Conservation (phyloP, 2,329 filamentous ascomycete species). For the Fusarium devonianum region DNA sequence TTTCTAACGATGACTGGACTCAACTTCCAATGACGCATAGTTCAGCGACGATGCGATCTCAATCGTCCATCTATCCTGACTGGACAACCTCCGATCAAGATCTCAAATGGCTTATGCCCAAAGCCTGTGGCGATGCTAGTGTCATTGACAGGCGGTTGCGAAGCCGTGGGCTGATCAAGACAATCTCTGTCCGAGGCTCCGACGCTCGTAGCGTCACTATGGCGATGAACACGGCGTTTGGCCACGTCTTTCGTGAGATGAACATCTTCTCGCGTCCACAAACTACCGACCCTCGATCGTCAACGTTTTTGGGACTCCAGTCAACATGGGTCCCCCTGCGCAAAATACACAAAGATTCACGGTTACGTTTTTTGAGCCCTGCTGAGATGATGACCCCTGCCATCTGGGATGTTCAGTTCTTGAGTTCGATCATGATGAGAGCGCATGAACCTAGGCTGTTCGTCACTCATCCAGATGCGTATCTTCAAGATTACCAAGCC, state of each 20-base stretch:
- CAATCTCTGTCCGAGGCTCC: slow-evolving; percentile 65
- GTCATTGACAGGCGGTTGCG: slow-evolving; percentile 73
- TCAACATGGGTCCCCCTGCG: slow-evolving; percentile 78
- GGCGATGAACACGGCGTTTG: slow-evolving; percentile 69
- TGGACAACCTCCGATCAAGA: slow-evolving; percentile 55
- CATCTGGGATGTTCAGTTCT: slow-evolving; percentile 74
- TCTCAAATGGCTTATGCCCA: slow-evolving; percentile 70
- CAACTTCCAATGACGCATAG: slow-evolving; percentile 59
- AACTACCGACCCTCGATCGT: slow-evolving; percentile 41
- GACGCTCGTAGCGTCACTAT: slow-evolving; percentile 73
- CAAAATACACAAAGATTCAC: slow-evolving; percentile 77
- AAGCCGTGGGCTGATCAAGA: slow-evolving; percentile 75
- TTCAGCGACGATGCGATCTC: slow-evolving; percentile 53
- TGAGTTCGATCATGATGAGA: slow-evolving; percentile 77
- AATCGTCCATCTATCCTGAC: slow-evolving; percentile 56
- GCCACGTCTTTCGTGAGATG: slow-evolving; percentile 59
- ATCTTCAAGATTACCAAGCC: slow-evolving; percentile 68
- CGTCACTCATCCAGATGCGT: slow-evolving; percentile 77
- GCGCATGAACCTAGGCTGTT: slow-evolving; percentile 72
- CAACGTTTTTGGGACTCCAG: slow-evolving; percentile 66
- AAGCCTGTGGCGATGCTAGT: slow-evolving; percentile 70
- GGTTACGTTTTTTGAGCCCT: slow-evolving; percentile 73
- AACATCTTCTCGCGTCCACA: slow-evolving; percentile 44
- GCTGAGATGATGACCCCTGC: slow-evolving; percentile 77
- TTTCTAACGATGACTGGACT: slow-evolving; percentile 61